phyloP scores from a whole-genome alignment of 2,329 filamentous ascomycete genomes.

The Ustilaginoidea virens region DNA sequence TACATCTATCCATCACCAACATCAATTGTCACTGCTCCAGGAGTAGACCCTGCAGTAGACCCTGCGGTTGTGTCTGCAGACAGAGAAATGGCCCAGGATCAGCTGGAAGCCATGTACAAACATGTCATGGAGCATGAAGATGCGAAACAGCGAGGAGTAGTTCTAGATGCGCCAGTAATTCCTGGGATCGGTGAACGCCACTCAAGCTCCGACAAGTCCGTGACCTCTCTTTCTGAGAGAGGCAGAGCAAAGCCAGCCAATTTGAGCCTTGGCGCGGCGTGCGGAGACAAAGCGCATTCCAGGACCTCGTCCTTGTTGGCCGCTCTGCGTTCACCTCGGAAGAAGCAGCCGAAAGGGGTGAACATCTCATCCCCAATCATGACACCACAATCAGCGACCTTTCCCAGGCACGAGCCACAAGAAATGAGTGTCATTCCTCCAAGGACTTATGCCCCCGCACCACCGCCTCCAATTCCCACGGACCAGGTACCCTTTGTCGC shows the following conservation, averaged over 20 bases:
- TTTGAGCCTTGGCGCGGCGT: constrained; percentile 28
- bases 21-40: constrained; percentile 32
- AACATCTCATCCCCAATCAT: constrained; percentile 51
- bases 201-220: constrained; percentile 12
- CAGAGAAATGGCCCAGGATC: constrained; percentile 57
- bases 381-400: constrained; percentile 45
- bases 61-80: constrained; percentile 61
- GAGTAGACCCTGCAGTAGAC: constrained; percentile 59
- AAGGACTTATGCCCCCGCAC: constrained; percentile 39
- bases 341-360: constrained; percentile 34
- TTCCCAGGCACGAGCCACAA: constrained; percentile 36
- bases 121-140: constrained; percentile 84
- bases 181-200: constrained; percentile 13
- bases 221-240: constrained; percentile 21
- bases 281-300: constrained; percentile 36
- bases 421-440: constrained; percentile 44
- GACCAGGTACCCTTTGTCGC: constrained; percentile 24
- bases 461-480: constrained; percentile 39
- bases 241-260: constrained; percentile 31
- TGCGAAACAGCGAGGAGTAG: constrained; percentile 41
- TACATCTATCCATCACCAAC: constrained; percentile 32
- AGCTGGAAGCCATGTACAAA: constrained; percentile 82
- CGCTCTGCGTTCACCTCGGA: constrained; percentile 43
- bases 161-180: constrained; percentile 26
- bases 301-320: constrained; percentile 44